Evolutionary conservation across 805 yeast species (phyloP).

Genomic region (Grigorovia jiainica): DNA sequence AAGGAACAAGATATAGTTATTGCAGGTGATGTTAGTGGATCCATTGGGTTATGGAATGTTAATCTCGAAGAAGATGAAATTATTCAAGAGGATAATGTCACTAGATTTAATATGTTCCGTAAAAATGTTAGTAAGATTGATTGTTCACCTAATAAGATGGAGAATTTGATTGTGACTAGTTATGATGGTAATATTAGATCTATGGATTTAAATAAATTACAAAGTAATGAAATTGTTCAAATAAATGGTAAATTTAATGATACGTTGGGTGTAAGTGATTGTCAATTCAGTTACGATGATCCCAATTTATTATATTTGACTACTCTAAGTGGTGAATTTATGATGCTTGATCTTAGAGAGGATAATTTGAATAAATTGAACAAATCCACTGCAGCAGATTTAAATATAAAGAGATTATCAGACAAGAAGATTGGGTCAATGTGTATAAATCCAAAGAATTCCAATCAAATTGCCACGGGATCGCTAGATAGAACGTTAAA

Average conservation of each 20-base stretch:
- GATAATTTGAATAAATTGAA: conserved; percentile 18
- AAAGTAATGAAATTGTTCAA: conserved; percentile 53
- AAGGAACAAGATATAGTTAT: conserved; percentile 49
- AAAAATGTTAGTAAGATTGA: conserved; percentile 59
- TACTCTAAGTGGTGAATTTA: conserved; percentile 73
- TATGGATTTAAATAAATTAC: conserved; percentile 54
- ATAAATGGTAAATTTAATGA: conserved; percentile 44
- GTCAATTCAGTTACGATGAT: conserved; percentile 41
- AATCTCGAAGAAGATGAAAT: conserved; percentile 21
- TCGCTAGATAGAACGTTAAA: conserved; percentile 80
- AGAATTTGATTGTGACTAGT: conserved; percentile 57
- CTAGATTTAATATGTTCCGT: conserved; percentile 66
- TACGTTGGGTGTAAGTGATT: conserved; percentile 66
- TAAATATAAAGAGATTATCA: conserved; percentile 50
- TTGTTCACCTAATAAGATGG: conserved; percentile 40
- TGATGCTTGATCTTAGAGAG: conserved; percentile 60
- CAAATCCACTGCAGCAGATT: conserved; percentile 2
- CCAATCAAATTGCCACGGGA: conserved; percentile 70
- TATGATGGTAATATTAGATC: conserved; percentile 83
- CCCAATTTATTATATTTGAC: conserved; percentile 57
- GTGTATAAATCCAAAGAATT: conserved; percentile 58
- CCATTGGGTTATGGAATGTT: conserved; percentile 79
- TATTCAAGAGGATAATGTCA: conserved; percentile 39
- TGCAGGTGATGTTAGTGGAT: conserved; percentile 88
- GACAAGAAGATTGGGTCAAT: conserved; percentile 93